phyloP scores from a whole-genome alignment of 139 green algal genomes.

The Desmodesmus armatus region DNA sequence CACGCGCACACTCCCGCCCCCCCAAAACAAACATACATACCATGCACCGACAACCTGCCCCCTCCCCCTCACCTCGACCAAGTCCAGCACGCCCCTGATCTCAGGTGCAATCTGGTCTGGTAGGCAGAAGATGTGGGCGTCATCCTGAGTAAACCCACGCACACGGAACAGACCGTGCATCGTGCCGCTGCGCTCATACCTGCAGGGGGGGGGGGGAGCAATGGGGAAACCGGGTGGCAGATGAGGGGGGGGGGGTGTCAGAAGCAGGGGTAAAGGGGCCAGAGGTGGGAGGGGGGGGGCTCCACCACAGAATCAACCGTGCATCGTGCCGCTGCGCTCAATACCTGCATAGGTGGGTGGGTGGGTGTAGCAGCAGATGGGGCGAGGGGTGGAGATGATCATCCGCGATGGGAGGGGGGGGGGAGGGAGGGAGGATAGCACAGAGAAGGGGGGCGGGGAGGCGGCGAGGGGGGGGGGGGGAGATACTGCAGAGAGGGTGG shows the following conservation, averaged over 20 bases:
- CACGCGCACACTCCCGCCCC: neutral
- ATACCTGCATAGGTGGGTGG: slow-evolving; percentile 64
- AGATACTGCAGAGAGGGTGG: too few species aligned
- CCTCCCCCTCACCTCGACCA: slow-evolving; percentile 23
- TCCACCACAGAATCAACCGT: slow-evolving; percentile 97
- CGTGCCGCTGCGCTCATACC: slow-evolving; percentile 94
- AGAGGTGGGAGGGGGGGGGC: too few species aligned
- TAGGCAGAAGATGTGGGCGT: slow-evolving; percentile 99
- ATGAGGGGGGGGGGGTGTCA: too few species aligned
- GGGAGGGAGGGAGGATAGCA: too few species aligned
- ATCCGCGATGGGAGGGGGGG: neutral
- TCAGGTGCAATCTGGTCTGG: slow-evolving; percentile 90
- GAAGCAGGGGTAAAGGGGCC: too few species aligned
- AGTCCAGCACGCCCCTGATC: slow-evolving; percentile 89
- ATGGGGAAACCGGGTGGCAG: neutral
- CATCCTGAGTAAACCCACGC: slow-evolving; percentile 98
- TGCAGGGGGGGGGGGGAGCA: slow-evolving; percentile 35
- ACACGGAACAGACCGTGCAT: slow-evolving; percentile 99
- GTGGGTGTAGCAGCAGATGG: neutral
- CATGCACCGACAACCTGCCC: neutral
- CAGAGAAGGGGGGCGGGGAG: too few species aligned
- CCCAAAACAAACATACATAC: too few species aligned
- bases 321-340: slow-evolving; percentile 96
- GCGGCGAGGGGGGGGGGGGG: too few species aligned
- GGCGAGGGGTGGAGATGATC: too few species aligned